Percentiles rank a stretch among this genome's conserved stretches.
Conservation (phyloP, 371 early-diverging fungal species). For the Lichtheimia corymbifera region DNA sequence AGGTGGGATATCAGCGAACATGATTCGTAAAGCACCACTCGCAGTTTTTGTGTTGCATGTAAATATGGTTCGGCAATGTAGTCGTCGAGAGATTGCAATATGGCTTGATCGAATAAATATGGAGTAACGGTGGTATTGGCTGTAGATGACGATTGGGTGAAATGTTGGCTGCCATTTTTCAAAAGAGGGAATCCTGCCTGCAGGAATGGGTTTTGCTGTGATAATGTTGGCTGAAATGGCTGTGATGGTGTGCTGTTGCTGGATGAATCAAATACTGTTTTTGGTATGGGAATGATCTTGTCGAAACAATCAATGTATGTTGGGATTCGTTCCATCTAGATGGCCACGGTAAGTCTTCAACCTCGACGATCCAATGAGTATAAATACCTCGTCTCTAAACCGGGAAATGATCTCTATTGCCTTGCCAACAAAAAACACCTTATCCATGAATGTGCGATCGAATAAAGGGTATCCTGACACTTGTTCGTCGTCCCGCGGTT, state of each 20-base stretch:
- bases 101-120: conserved; percentile 11
- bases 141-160: no score
- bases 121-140: background rate
- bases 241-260: background rate
- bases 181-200: conserved; percentile 8
- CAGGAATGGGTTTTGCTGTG: background rate
- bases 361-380: background rate
- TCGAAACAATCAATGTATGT: background rate
- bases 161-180: no score
- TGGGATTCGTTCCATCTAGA: background rate
- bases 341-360: background rate
- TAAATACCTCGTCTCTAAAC: conserved; percentile 5
- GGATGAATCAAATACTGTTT: conserved; percentile 1
- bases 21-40: conserved; percentile 6
- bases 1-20: conserved; percentile 18
- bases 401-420: conserved; percentile 4
- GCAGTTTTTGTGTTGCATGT: conserved; percentile 6
- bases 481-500: background rate
- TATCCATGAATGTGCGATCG: conserved; percentile 17
- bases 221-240: background rate
- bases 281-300: background rate
- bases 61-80: conserved; percentile 10
- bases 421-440: conserved; percentile 21
- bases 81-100: conserved; percentile 3
- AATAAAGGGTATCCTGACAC: conserved; percentile 30